Conservation (phyloP, 768 basidiomycete genomes). For the Auricularia auricula-judae region DNA sequence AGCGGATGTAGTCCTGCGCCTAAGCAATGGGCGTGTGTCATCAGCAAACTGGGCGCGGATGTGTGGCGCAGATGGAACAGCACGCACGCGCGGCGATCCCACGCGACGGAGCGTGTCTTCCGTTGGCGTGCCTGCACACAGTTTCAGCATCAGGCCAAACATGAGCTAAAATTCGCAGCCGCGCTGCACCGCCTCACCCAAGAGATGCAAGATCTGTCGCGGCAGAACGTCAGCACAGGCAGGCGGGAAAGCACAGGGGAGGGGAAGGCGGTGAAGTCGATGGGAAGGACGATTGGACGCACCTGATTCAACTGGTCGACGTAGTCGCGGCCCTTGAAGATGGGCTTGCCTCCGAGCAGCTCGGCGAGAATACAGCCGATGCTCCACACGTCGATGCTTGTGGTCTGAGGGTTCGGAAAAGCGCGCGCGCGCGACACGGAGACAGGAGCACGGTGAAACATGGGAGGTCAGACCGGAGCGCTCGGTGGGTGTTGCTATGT, state of each 20-base stretch:
- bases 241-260: not conserved
- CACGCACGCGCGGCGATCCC: slow-evolving; percentile 79
- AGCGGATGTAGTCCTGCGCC: slow-evolving; percentile 98
- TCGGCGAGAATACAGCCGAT: slow-evolving; percentile 94
- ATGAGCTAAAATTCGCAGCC: too few species aligned
- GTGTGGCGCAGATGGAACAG: not conserved
- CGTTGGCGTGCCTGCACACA: slow-evolving; percentile 51
- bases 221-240: not conserved
- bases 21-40: slow-evolving; percentile 16
- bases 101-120: slow-evolving; percentile 95
- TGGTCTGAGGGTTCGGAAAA: slow-evolving; percentile 38
- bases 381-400: slow-evolving; percentile 92
- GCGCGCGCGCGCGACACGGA: not conserved
- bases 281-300: not conserved
- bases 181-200: slow-evolving; percentile 36
- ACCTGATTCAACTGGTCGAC: slow-evolving; percentile 92
- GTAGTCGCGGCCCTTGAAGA: slow-evolving; percentile 96
- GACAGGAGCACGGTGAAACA: not conserved
- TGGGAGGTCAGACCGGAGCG: not conserved
- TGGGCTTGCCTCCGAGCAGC: slow-evolving; percentile 84
- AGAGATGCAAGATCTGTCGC: slow-evolving; percentile 74
- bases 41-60: not conserved
- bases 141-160: not conserved
- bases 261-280: too few species aligned
- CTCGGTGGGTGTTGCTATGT: not conserved